Conservation (phyloP, 2,329 filamentous ascomycete genomes). For the Sporothrix pseudoabietina region DNA sequence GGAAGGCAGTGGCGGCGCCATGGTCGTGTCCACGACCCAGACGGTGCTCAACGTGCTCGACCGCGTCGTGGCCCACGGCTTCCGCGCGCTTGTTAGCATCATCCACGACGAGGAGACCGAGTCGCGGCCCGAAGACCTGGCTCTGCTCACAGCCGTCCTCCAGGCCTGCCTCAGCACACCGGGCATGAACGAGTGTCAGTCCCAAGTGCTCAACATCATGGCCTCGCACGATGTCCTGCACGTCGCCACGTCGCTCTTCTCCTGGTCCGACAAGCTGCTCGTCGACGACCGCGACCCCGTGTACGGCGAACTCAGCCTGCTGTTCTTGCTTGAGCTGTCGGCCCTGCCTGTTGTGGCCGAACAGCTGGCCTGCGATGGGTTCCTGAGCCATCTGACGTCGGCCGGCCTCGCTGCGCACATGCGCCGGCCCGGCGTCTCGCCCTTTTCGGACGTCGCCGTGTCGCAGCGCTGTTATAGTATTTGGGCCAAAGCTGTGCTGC, state of each 20-base stretch:
- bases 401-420: conserved; percentile 79
- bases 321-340: conserved; percentile 87
- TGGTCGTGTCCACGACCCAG: conserved; percentile 54
- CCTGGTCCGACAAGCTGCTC: conserved; percentile 85
- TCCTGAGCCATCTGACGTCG: conserved; percentile 76
- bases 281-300: conserved; percentile 71
- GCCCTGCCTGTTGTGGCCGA: conserved; percentile 80
- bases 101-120: conserved; percentile 73
- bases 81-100: conserved; percentile 76
- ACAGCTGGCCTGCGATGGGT: conserved; percentile 82
- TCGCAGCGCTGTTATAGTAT: conserved; percentile 78
- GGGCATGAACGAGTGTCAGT: conserved; percentile 69
- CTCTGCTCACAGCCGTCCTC: conserved; percentile 82
- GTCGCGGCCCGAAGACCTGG: conserved; percentile 76
- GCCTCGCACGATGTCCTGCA: conserved; percentile 72
- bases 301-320: conserved; percentile 87
- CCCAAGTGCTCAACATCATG: conserved; percentile 71
- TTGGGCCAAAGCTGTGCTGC: conserved; percentile 86
- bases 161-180: conserved; percentile 82
- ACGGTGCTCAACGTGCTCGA: conserved; percentile 79
- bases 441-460: conserved; percentile 72
- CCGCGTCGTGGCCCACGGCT: conserved; percentile 76
- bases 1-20: conserved; percentile 37
- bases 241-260: conserved; percentile 84
- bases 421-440: conserved; percentile 69